Conservation (phyloP, 495 filamentous ascomycete genomes). For the Chaetomium fimeti region DNA sequence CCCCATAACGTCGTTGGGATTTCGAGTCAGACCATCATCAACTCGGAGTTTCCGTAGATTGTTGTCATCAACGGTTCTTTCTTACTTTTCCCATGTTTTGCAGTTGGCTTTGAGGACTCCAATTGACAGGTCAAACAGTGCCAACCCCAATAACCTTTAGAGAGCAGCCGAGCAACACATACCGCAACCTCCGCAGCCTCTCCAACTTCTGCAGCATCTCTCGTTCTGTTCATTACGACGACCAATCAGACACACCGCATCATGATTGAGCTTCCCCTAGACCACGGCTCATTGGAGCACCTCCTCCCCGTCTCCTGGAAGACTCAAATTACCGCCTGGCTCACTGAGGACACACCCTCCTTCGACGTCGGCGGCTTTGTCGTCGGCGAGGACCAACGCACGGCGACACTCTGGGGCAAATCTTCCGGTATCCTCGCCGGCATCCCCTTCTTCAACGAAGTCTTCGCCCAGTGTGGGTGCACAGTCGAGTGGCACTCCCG, state of each 20-base stretch:
- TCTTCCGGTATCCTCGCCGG: slow-evolving; percentile 83
- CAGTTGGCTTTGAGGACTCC: background rate
- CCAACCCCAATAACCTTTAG: no score
- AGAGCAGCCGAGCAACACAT: background rate
- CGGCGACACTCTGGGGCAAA: slow-evolving; percentile 87
- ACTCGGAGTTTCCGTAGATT: background rate
- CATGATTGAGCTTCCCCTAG: slow-evolving; percentile 46
- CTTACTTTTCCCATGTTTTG: background rate
- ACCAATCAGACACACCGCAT: slow-evolving; percentile 1
- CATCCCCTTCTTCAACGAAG: slow-evolving; percentile 92
- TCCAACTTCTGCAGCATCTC: background rate
- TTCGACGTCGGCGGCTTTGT: slow-evolving; percentile 98
- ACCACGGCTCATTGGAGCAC: slow-evolving; percentile 72
- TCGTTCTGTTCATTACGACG: background rate
- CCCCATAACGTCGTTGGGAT: slow-evolving; percentile 5
- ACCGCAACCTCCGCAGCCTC: background rate
- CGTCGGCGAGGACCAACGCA: slow-evolving; percentile 73
- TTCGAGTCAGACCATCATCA: background rate
- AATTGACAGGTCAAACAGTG: background rate
- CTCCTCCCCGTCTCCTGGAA: slow-evolving; percentile 85
- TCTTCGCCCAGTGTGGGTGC: slow-evolving; percentile 88
- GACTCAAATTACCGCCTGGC: slow-evolving; percentile 74
- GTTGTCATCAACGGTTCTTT: background rate
- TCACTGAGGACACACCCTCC: slow-evolving; percentile 91
- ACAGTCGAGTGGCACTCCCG: slow-evolving; percentile 79